Percentiles rank a stretch among this genome's conserved stretches.
These are phyloP conservation scores for Chrysoporthe austroafricana DNA, from an alignment of 2,329 filamentous ascomycete genomes.

Conservation along the genomic window DNA sequence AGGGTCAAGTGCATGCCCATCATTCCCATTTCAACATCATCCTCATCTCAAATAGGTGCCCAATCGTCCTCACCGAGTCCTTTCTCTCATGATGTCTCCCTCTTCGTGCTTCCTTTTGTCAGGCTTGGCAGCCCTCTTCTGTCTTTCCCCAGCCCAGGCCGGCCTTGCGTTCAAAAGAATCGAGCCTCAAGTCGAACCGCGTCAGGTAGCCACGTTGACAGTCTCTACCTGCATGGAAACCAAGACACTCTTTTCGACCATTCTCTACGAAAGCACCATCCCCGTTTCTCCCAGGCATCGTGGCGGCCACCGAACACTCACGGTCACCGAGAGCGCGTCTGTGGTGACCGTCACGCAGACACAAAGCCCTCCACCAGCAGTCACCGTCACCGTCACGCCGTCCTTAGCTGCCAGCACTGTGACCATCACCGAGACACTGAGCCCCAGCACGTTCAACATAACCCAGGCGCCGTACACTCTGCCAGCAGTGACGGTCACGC, in stretches of 20 bases:
- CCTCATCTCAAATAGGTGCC: not conserved
- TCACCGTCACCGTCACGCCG: not conserved
- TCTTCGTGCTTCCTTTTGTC: not conserved
- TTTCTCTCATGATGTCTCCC: not conserved
- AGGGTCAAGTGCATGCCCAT: not conserved
- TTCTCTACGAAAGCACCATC: not conserved
- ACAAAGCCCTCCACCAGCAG: not conserved
- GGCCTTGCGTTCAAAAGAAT: not conserved
- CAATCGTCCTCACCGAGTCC: not conserved
- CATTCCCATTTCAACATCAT: not conserved
- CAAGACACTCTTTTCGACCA: not conserved
- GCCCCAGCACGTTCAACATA: not conserved
- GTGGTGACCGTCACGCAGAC: too few relatives aligned
- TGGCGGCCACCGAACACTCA: not conserved
- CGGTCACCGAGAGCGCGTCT: not conserved
- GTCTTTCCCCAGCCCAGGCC: not conserved
- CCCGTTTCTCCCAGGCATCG: not conserved
- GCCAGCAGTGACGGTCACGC: too few relatives aligned
- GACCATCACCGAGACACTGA: not conserved
- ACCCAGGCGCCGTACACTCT: not conserved
- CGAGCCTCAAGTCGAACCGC: not conserved
- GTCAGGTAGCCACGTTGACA: not conserved
- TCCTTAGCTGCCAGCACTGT: not conserved
- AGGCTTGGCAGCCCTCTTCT: not conserved
- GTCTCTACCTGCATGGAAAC: conserved; percentile 1